Conservation (phyloP, 176 grass and related monocot genomes). For the Themeda triandra region DNA sequence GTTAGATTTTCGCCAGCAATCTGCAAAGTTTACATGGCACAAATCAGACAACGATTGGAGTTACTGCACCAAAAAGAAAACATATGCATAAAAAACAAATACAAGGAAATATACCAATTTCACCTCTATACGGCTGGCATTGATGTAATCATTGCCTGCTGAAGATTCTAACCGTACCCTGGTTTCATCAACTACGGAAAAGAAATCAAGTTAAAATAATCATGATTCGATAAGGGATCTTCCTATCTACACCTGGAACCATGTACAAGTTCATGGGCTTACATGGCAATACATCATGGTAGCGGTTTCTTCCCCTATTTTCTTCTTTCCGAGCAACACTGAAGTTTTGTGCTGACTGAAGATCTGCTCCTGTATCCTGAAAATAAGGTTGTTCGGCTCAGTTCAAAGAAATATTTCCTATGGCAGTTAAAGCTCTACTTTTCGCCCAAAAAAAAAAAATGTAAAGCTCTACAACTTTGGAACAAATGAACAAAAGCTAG, state of each 20-base stretch:
- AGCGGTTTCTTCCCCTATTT: slow-evolving; percentile 80
- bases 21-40: slow-evolving; percentile 23
- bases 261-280: slow-evolving; percentile 26
- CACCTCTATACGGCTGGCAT: slow-evolving; percentile 87
- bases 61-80: background rate
- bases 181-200: slow-evolving; percentile 53
- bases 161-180: slow-evolving; percentile 42
- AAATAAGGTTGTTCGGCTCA: background rate
- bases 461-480: background rate
- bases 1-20: slow-evolving; percentile 19
- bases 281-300: slow-evolving; percentile 87
- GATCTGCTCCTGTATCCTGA: slow-evolving; percentile 21
- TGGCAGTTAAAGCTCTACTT: background rate
- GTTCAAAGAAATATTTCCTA: background rate
- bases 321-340: slow-evolving; percentile 40
- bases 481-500: background rate
- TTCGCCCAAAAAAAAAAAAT: background rate
- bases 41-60: background rate
- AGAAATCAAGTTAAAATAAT: slow-evolving; percentile 6
- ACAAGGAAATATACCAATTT: background rate
- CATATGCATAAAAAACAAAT: background rate
- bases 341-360: slow-evolving; percentile 7
- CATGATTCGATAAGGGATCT: background rate
- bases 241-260: slow-evolving; percentile 8
- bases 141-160: slow-evolving; percentile 64